Evolutionary conservation across 1,284 basidiomycete genomes (phyloP).

Genomic region (Cutaneotrichosporon daszewskae): DNA sequence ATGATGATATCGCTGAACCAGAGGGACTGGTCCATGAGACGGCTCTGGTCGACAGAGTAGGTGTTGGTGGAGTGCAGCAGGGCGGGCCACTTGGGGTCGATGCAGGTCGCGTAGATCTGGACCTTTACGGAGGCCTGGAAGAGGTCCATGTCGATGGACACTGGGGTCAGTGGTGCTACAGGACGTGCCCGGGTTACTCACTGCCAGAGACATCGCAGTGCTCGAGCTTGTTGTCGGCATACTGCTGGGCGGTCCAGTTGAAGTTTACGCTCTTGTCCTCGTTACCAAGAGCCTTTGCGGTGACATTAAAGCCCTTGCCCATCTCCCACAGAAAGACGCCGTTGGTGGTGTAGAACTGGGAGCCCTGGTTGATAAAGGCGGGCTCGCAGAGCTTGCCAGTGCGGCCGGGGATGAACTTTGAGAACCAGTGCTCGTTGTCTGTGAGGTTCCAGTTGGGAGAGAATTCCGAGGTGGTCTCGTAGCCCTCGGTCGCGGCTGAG

Average conservation of each 20-base stretch:
- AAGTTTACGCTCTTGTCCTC: constrained; percentile 12
- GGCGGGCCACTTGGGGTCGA: constrained; percentile 20
- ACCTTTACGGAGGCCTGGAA: constrained; percentile 9
- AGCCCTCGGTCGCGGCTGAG: constrained; percentile 16
- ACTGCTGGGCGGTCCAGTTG: constrained; percentile 15
- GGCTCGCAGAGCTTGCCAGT: constrained; percentile 15
- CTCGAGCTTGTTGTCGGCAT: constrained; percentile 15
- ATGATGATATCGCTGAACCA: constrained; percentile 13
- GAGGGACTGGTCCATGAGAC: constrained; percentile 9
- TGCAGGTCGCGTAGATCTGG: constrained; percentile 20
- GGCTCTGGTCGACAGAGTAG: constrained; percentile 12
- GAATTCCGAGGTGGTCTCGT: constrained; percentile 11
- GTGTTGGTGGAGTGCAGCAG: constrained; percentile 10
- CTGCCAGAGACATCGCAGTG: constrained; percentile 16
- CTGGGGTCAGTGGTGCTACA: constrained; percentile 6
- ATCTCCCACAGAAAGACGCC: constrained; percentile 21
- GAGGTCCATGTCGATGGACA: constrained; percentile 17
- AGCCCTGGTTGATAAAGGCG: constrained; percentile 16
- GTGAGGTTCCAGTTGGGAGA: constrained; percentile 20
- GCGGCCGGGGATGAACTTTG: constrained; percentile 16
- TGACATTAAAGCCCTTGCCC: constrained; percentile 20
- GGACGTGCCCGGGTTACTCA: too few species aligned
- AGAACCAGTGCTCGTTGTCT: constrained; percentile 21
- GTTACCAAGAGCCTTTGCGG: constrained; percentile 4
- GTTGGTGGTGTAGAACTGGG: constrained; percentile 16